Conservation (phyloP, 2,329 filamentous ascomycete species). For the Fusarium sambucinum region DNA sequence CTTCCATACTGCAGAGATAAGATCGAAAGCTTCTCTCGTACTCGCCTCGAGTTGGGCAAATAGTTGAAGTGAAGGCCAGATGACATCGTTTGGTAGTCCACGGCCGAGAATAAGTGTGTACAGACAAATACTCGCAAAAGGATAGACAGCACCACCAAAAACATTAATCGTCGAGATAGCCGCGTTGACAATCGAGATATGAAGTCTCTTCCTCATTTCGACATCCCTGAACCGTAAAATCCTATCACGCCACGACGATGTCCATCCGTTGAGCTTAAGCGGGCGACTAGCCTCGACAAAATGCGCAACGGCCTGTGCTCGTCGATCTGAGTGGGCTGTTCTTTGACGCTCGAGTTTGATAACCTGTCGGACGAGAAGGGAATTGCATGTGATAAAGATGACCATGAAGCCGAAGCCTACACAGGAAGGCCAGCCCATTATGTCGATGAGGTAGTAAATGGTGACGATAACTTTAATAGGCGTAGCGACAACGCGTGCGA, state of each 20-base stretch:
- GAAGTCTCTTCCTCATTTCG: slow-evolving; percentile 55
- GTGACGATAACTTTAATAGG: slow-evolving; percentile 83
- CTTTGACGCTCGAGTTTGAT: slow-evolving; percentile 77
- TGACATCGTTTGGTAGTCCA: slow-evolving; percentile 80
- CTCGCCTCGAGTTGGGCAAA: slow-evolving; percentile 81
- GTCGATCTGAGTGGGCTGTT: slow-evolving; percentile 79
- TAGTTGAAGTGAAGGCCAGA: slow-evolving; percentile 86
- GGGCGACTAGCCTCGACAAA: slow-evolving; percentile 89
- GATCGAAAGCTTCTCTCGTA: slow-evolving; percentile 78
- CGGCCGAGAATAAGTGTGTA: slow-evolving; percentile 79
- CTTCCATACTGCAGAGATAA: slow-evolving; percentile 83
- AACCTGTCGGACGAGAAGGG: slow-evolving; percentile 72
- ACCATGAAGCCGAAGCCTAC: slow-evolving; percentile 78
- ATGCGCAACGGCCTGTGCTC: slow-evolving; percentile 84
- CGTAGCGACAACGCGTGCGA: slow-evolving; percentile 78
- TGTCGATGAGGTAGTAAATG: slow-evolving; percentile 70
- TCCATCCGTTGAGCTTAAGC: slow-evolving; percentile 58
- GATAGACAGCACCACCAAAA: slow-evolving; percentile 79
- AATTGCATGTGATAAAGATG: slow-evolving; percentile 77
- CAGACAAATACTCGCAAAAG: slow-evolving; percentile 82
- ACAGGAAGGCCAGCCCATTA: slow-evolving; percentile 84
- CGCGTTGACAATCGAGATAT: slow-evolving; percentile 53
- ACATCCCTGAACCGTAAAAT: slow-evolving; percentile 53
- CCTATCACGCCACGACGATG: slow-evolving; percentile 52
- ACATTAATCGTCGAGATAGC: slow-evolving; percentile 77